Conservation (phyloP, 2,329 filamentous ascomycete species). For the Alternaria brassicae region DNA sequence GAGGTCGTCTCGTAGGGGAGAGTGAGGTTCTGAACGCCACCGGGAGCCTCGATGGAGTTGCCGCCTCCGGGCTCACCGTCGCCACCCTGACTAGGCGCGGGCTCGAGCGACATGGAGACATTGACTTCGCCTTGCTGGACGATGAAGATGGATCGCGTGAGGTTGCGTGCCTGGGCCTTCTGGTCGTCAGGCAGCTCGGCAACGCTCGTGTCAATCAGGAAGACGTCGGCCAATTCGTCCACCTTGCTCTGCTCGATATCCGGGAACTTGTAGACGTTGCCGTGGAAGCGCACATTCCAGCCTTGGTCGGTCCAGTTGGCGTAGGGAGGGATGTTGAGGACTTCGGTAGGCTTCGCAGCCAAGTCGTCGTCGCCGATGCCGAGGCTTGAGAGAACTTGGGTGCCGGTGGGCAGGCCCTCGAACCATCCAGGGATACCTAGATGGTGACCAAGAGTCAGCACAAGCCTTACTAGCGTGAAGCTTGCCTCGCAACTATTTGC, state of each 20-base stretch:
- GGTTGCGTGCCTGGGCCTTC: slow-evolving; percentile 72
- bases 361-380: slow-evolving; percentile 66
- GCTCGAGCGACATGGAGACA: slow-evolving; percentile 69
- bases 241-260: slow-evolving; percentile 70
- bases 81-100: slow-evolving; percentile 64
- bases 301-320: slow-evolving; percentile 81
- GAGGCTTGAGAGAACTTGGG: slow-evolving; percentile 66
- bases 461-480: slow-evolving; percentile 25
- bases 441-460: slow-evolving; percentile 21
- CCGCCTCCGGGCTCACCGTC: slow-evolving; percentile 58
- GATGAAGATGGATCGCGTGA: slow-evolving; percentile 77
- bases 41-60: slow-evolving; percentile 60
- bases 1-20: slow-evolving; percentile 71
- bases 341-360: slow-evolving; percentile 70
- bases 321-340: slow-evolving; percentile 70
- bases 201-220: slow-evolving; percentile 71
- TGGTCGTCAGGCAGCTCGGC: slow-evolving; percentile 64
- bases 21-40: slow-evolving; percentile 68
- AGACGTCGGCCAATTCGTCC: slow-evolving; percentile 72
- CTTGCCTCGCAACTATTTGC: slow-evolving; percentile 9
- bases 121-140: slow-evolving; percentile 72
- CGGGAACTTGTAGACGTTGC: slow-evolving; percentile 82
- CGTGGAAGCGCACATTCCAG: slow-evolving; percentile 79
- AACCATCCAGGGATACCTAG: slow-evolving; percentile 71
- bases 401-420: slow-evolving; percentile 67